A percentile compares a stretch with the other conserved stretches of the same genome.
phyloP scores from a whole-genome alignment of 2,329 filamentous ascomycete species.

The Calonectria henricotiae region DNA sequence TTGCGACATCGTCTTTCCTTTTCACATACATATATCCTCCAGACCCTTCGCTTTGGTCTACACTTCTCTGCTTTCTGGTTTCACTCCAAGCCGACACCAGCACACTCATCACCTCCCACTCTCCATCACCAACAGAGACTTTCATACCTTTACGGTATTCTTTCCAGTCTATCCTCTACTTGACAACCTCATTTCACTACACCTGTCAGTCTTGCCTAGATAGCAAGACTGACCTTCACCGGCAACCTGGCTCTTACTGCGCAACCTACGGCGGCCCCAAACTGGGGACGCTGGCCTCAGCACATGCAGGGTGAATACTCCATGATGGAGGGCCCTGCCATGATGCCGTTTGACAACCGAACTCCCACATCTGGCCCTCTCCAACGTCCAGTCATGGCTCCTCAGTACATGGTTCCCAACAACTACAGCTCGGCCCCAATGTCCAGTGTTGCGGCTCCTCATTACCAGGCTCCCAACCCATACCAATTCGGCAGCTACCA shows the following conservation, averaged over 20 bases:
- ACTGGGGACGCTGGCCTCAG: constrained; percentile 72
- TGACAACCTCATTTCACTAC: constrained; percentile 24
- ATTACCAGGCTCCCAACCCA: constrained; percentile 62
- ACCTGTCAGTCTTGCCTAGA: constrained; percentile 49
- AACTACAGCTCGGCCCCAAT: constrained; percentile 64
- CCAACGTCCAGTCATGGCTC: constrained; percentile 63
- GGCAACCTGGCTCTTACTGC: constrained; percentile 66
- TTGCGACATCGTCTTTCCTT: constrained; percentile 41
- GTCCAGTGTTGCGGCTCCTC: constrained; percentile 60
- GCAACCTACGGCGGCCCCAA: constrained; percentile 62
- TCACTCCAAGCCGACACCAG: constrained; percentile 32
- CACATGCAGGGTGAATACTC: constrained; percentile 66
- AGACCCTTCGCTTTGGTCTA: constrained; percentile 32
- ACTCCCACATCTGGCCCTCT: constrained; percentile 58
- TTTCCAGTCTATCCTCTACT: constrained; percentile 29
- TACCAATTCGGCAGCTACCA: constrained; percentile 65
- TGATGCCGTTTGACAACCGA: constrained; percentile 69
- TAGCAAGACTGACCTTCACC: constrained; percentile 48
- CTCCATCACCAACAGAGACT: constrained; percentile 22
- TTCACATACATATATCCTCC: constrained; percentile 45
- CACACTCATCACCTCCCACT: constrained; percentile 30
- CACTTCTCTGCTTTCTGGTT: constrained; percentile 32
- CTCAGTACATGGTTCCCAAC: constrained; percentile 65
- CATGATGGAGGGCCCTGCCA: constrained; percentile 65
- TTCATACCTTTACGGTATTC: constrained; percentile 31